phyloP scores from a whole-genome alignment of 2,329 filamentous ascomycete genomes.

The Orbilia oligospora region DNA sequence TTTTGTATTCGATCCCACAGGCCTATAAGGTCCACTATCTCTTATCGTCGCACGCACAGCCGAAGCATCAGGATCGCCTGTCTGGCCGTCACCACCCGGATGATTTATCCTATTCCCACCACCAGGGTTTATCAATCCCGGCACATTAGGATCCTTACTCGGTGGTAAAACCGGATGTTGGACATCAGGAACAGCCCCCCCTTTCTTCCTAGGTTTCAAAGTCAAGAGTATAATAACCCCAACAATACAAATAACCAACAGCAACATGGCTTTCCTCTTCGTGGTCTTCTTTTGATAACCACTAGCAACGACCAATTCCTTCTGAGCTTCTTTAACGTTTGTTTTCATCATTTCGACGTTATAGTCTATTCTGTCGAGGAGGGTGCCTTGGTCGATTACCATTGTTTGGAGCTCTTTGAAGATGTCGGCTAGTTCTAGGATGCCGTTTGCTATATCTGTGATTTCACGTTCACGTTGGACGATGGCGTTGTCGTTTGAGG shows the following conservation, averaged over 20 bases:
- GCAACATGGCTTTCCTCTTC: conserved; percentile 91
- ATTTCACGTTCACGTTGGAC: conserved; percentile 95
- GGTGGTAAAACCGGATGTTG: conserved; percentile 51
- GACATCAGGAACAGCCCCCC: neutral
- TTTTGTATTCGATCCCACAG: neutral
- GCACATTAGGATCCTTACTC: conserved; percentile 44
- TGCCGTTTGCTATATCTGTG: conserved; percentile 96
- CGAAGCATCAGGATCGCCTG: conserved; percentile 51
- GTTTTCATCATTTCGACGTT: conserved; percentile 96
- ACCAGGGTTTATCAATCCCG: conserved; percentile 53
- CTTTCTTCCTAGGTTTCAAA: conserved; percentile 78
- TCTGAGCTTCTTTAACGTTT: conserved; percentile 92
- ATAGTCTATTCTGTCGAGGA: conserved; percentile 96
- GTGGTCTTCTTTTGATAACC: conserved; percentile 89
- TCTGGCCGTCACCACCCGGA: conserved; percentile 34
- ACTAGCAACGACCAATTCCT: conserved; percentile 88
- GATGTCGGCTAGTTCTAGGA: conserved; percentile 95
- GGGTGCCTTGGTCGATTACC: conserved; percentile 92
- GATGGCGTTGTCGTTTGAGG: conserved; percentile 86
- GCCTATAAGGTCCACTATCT: neutral
- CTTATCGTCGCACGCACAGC: conserved; percentile 1
- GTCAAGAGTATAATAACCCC: conserved; percentile 88
- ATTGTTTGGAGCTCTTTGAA: conserved; percentile 96
- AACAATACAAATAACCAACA: conserved; percentile 86
- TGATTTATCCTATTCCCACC: conserved; percentile 60